phyloP scores from a whole-genome alignment of 805 yeast species.

The Brettanomyces bruxellensis region DNA sequence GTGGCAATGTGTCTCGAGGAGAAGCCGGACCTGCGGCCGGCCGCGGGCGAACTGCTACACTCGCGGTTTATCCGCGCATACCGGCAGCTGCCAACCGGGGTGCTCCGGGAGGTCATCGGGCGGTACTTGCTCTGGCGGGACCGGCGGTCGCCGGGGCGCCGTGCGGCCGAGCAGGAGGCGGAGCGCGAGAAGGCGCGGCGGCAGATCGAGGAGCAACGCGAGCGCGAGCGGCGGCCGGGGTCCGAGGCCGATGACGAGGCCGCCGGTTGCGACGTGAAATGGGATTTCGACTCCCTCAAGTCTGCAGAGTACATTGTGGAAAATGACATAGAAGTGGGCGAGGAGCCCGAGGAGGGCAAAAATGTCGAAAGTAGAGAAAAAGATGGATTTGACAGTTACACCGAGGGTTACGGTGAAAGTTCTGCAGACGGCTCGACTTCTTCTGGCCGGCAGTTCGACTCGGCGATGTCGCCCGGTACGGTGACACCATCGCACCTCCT shows the following conservation, averaged over 20 bases:
- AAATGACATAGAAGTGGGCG: conserved; percentile 44
- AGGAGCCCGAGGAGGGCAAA: not conserved
- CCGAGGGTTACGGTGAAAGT: not conserved
- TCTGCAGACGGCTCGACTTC: not conserved
- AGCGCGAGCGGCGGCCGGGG: too few relatives aligned
- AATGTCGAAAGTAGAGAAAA: conserved; percentile 1
- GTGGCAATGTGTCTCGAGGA: conserved; percentile 91
- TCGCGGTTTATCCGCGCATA: conserved; percentile 62
- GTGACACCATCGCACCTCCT: not conserved
- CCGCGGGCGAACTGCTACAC: conserved; percentile 76
- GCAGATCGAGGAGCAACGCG: not conserved
- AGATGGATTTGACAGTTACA: not conserved
- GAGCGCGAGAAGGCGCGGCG: conserved; percentile 8
- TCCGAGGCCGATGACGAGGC: not conserved
- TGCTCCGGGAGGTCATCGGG: conserved; percentile 66
- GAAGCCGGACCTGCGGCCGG: conserved; percentile 78
- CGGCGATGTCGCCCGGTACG: not conserved
- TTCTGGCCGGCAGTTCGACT: not conserved
- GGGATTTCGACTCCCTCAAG: conserved; percentile 86
- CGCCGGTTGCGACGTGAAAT: conserved; percentile 40
- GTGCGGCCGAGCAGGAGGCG: conserved; percentile 34
- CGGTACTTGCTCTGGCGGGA: conserved; percentile 73
- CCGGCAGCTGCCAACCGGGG: conserved; percentile 48
- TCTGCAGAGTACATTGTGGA: conserved; percentile 66
- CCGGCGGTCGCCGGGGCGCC: conserved; percentile 45